Evolutionary conservation across 345 rosid species (phyloP), one percentile per base, ranked within the genome.

Genomic region (Boechera retrofracta): DNA sequence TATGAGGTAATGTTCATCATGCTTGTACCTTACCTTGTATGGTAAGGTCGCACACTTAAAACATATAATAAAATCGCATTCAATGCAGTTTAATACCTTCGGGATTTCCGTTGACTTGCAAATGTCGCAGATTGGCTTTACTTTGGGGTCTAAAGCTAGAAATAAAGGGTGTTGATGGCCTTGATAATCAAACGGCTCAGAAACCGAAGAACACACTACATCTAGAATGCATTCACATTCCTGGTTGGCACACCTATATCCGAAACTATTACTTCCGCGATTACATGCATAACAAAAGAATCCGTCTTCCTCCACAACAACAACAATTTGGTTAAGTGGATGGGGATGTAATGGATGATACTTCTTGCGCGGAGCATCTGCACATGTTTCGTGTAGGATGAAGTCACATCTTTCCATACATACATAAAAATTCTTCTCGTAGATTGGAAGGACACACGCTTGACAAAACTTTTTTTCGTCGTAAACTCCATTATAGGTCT

Each of bases 311-410:
- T 15, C 0, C 7, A 1, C 21, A 57, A 32, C 11, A 21, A 13
- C 39, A 1, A 6, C n/a, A 18, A 6, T 6, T 21, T 41, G 67
- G 3, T 7, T 6, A 5, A 65, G 56, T 10, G 10, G 56, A 21
- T 65, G 29, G 0, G 56, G 29, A 41, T 67, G 45, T 4, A 49
- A 11, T 5, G 58, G 58, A 49, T 67, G 58, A 2, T 4, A 0
- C 36, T 33, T 67, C 45, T 18, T 49, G 1, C 71, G 45, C 0
- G 58, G 71, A 16, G 71, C 71, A 11, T 6, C 5, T 2, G 58
- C 71, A 18, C 71, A 67, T 49, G 10, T 33, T 67, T 67, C 71
- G 2, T 67, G 58, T 1, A 67, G 45, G 32, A 33, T 18, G 7
- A 67, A 67, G 13, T 35, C 4, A 32, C 70, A 47, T 21, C 24